Percentiles rank a stretch among this genome's conserved stretches.
Evolutionary conservation across 257 asterid species (phyloP).

Genomic region (Leonotis leonurus): DNA sequence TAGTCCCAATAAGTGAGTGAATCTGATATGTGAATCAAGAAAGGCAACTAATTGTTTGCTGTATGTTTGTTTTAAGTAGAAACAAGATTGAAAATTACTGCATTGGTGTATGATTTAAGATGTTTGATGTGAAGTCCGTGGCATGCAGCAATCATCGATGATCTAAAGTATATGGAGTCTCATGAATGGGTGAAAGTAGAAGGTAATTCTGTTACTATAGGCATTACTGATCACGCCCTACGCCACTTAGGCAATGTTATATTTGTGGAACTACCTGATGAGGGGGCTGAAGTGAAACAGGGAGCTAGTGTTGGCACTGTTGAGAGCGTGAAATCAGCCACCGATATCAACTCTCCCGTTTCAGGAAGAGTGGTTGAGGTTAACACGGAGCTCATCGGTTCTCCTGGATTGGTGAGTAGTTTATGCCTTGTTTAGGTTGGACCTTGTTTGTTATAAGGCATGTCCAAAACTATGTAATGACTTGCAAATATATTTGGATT

Average conservation of each 20-base stretch:
- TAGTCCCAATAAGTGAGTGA: too few relatives aligned
- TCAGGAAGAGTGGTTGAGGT: slow-evolving; percentile 83
- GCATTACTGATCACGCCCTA: slow-evolving; percentile 90
- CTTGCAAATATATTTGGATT: not conserved
- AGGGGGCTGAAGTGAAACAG: slow-evolving; percentile 53
- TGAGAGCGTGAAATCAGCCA: slow-evolving; percentile 88
- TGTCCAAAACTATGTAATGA: too few relatives aligned
- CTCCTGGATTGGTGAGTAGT: slow-evolving; percentile 83
- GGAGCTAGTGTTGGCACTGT: slow-evolving; percentile 79
- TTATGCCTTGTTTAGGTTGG: too few relatives aligned
- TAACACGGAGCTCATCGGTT: slow-evolving; percentile 52
- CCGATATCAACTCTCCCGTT: slow-evolving; percentile 87
- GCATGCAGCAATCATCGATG: slow-evolving; percentile 67
- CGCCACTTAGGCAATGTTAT: slow-evolving; percentile 89
- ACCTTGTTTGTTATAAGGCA: too few relatives aligned
- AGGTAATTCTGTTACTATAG: slow-evolving; percentile 68
- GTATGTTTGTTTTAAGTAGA: not conserved
- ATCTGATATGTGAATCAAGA: too few relatives aligned
- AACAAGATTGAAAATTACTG: not conserved
- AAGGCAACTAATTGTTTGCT: too few relatives aligned
- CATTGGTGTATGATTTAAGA: too few relatives aligned
- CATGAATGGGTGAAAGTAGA: slow-evolving; percentile 94
- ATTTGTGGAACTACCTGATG: slow-evolving; percentile 74
- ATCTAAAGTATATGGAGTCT: slow-evolving; percentile 63
- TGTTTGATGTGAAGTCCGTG: slow-evolving; percentile 4